These are phyloP conservation scores for Rehmannia glutinosa DNA, from an alignment of 257 asterid genomes.

Conservation along the genomic window DNA sequence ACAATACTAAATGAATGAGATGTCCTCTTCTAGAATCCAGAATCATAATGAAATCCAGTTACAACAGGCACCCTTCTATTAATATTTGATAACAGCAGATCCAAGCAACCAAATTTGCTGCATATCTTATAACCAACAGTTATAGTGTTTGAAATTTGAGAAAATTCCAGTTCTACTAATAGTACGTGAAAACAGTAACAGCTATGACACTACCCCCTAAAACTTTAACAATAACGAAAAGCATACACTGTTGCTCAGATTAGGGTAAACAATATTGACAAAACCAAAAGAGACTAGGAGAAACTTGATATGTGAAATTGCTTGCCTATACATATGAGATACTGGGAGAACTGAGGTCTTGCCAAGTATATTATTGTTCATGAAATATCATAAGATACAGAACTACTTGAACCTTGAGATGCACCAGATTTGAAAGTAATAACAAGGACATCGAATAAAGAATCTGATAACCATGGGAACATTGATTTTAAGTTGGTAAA, in stretches of 20 bases:
- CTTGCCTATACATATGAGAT: background rate
- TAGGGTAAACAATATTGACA: background rate
- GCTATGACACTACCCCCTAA: background rate
- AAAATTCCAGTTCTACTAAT: background rate
- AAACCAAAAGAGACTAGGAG: background rate
- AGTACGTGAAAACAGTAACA: background rate
- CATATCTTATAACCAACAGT: background rate
- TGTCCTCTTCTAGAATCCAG: background rate
- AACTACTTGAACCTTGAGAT: background rate
- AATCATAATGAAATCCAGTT: background rate
- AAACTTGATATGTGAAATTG: background rate
- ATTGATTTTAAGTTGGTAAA: background rate
- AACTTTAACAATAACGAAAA: background rate
- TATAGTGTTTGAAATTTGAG: background rate
- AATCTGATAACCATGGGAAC: background rate
- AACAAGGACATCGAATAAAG: background rate
- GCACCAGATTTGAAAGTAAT: background rate
- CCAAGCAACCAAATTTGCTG: background rate
- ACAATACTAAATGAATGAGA: background rate
- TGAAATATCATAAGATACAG: background rate
- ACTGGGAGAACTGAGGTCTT: background rate
- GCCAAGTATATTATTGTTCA: background rate
- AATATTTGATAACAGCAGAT: background rate
- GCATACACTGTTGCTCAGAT: background rate
- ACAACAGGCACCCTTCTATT: background rate